phyloP scores from a whole-genome alignment of 148 eudicot species.

The Rhododendron simsii region DNA sequence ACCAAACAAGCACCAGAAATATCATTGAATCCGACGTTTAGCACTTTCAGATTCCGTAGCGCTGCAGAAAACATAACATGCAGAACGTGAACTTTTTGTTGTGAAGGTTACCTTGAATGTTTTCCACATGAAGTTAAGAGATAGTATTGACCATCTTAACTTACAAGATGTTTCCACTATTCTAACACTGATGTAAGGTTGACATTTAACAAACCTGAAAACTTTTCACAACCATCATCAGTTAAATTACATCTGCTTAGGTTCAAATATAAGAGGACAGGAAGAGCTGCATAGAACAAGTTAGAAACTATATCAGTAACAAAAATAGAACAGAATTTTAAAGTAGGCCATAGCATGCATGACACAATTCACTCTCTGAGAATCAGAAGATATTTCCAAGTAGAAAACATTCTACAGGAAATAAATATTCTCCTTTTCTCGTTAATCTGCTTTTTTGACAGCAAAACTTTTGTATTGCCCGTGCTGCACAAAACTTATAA shows the following conservation, averaged over 20 bases:
- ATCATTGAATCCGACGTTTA: constrained; percentile 87
- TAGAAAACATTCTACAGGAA: background rate
- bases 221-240: constrained; percentile 73
- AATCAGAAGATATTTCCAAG: background rate
- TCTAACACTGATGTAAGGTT: background rate
- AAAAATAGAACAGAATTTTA: background rate
- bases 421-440: background rate
- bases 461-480: background rate
- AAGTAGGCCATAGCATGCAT: background rate
- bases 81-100: background rate
- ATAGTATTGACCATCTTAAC: background rate
- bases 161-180: background rate
- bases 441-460: background rate
- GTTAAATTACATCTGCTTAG: constrained; percentile 81
- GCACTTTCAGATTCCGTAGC: constrained; percentile 59
- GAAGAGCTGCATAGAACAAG: constrained; percentile 55
- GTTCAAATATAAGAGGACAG: constrained; percentile 69
- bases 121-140: background rate
- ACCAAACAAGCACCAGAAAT: constrained; percentile 70
- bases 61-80: constrained; percentile 33
- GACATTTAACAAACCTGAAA: constrained; percentile 51
- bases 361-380: background rate
- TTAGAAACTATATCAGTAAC: background rate
- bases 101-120: background rate
- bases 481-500: background rate